Evolutionary conservation across 345 rosid species (phyloP), one percentile per base, ranked within the genome.

Genomic region (Populus nigra): DNA sequence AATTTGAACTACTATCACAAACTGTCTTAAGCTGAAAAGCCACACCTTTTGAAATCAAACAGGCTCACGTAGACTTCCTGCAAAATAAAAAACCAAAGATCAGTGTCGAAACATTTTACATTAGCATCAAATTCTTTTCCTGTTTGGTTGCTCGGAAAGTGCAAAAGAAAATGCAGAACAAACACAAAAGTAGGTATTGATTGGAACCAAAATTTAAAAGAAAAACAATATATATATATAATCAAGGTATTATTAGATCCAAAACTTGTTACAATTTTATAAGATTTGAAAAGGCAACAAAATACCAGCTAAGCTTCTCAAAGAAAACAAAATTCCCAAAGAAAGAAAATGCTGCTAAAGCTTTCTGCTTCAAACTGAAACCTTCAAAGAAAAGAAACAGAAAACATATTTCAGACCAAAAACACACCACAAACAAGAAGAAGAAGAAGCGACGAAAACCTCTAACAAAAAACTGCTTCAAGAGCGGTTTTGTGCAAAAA

Each of bases 91-190:
- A 36, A 75, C 35, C 49, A 45, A 45, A 49, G 29, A 72, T 57
- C 71, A 35, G 71, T 23, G 69, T 76, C 71, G 62, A 72, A 20
- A 74, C 25, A n/a, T 39, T 35, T 59, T 23, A 59, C 27, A 59
- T 59, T 23, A 4, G 4, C 29, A 59, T 23, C 29, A 23, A 53
- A 53, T 59, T 59, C 13, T 11, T 59, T 59, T 9, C 17, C 12
- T n/a, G 82, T 71, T 67, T 78, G 71, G 47, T 77, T 71, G 43
- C 76, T 53, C 12, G 68, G 77, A 82, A 82, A 82, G 53, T 71
- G 45, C 47, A 74, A 69, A 71, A 68, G 47, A 15, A 15, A 15
- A 47, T 11, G 17, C 17, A 47, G 17, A 43, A 47, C 50, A 47
- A 41, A 13, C 50, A 47, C 50, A 47, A 47, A 47, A 47, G 16